phyloP scores from a whole-genome alignment of 345 rosid species.

The Pseudoturritis turrita region DNA sequence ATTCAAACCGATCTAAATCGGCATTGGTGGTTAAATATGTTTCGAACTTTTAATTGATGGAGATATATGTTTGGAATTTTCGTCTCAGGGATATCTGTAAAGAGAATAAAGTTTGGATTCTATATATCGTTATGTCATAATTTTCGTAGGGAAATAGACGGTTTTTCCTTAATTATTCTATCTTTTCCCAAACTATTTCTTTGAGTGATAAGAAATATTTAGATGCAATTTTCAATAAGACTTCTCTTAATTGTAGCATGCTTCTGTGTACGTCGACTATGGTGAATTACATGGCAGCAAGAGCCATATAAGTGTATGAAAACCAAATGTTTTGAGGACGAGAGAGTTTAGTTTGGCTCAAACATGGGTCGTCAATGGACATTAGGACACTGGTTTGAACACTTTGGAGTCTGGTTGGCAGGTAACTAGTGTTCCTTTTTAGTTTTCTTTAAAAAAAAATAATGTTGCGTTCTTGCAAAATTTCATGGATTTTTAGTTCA shows the following conservation, averaged over 20 bases:
- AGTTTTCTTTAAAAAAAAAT: too few species aligned
- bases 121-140: too few species aligned
- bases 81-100: too few species aligned
- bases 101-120: too few species aligned
- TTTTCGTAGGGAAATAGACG: too few species aligned
- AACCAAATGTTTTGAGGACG: constrained; percentile 40
- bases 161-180: too few species aligned
- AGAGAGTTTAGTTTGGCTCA: constrained; percentile 62
- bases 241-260: not conserved
- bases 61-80: too few species aligned
- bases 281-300: constrained; percentile 17
- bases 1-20: too few species aligned
- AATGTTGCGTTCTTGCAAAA: not conserved
- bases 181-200: too few species aligned
- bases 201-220: too few species aligned
- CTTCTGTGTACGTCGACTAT: not conserved
- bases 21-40: too few species aligned
- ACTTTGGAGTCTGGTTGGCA: constrained; percentile 72
- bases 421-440: constrained; percentile 12
- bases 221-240: not conserved
- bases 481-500: not conserved
- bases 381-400: constrained; percentile 39
- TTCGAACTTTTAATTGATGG: too few species aligned
- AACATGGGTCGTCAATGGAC: constrained; percentile 52
- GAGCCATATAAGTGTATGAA: constrained; percentile 50